Conservation (phyloP, 116 monocot genomes). For the Phalaenopsis hybrid region DNA sequence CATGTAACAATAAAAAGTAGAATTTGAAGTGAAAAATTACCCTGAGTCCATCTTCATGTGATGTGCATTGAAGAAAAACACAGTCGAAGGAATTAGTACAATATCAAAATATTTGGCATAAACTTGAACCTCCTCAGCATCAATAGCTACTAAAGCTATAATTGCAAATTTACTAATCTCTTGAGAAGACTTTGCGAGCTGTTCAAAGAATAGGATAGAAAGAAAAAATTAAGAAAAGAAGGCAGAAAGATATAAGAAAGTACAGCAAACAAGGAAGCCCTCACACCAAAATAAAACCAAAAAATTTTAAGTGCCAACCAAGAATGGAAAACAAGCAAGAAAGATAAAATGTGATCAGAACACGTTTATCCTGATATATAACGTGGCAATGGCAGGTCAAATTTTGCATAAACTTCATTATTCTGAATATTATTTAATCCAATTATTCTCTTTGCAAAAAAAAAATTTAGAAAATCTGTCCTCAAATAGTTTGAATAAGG, state of each 20-base stretch:
- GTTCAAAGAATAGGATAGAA: not conserved
- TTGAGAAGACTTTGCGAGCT: slow-evolving; percentile 50
- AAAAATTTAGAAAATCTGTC: too few relatives aligned
- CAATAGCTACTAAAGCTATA: slow-evolving; percentile 66
- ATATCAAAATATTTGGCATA: slow-evolving; percentile 85
- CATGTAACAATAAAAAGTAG: not conserved
- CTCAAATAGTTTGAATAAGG: not conserved
- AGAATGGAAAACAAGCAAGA: too few relatives aligned
- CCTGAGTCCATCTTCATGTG: slow-evolving; percentile 99
- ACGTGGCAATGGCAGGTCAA: not conserved
- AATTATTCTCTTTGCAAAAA: not conserved
- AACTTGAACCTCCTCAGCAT: slow-evolving; percentile 69
- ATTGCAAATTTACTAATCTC: slow-evolving; percentile 68
- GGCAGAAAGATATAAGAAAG: not conserved
- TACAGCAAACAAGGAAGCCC: not conserved
- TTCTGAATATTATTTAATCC: not conserved
- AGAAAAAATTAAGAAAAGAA: not conserved
- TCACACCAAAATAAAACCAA: not conserved
- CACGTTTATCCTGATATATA: not conserved
- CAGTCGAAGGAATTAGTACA: slow-evolving; percentile 62
- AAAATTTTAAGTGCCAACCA: too few relatives aligned
- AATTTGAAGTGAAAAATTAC: slow-evolving; percentile 22
- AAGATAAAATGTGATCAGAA: too few relatives aligned
- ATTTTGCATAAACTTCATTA: not conserved
- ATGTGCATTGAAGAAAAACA: slow-evolving; percentile 97